phyloP scores from a whole-genome alignment of 768 basidiomycete species.

The Phaeotremella skinneri region DNA sequence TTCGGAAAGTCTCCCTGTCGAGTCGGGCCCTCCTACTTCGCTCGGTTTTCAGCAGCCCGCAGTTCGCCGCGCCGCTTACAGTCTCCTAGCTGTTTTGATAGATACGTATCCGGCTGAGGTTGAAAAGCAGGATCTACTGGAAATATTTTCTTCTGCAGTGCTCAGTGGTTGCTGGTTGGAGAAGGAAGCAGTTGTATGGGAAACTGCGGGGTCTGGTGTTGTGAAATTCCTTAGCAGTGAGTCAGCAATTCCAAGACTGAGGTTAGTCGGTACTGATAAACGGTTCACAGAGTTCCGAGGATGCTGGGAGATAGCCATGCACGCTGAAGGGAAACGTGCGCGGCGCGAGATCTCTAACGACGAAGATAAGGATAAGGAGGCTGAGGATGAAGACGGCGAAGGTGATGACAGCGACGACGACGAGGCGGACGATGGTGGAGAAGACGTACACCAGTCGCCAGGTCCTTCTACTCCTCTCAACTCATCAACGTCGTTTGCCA shows the following conservation, averaged over 20 bases:
- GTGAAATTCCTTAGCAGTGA: conserved; percentile 70
- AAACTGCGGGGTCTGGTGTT: conserved; percentile 67
- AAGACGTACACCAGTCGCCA: conserved; percentile 17
- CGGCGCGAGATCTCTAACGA: neutral
- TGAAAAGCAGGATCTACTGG: conserved; percentile 48
- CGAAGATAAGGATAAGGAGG: conserved; percentile 42
- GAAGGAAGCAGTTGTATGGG: conserved; percentile 66
- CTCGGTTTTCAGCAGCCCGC: conserved; percentile 68
- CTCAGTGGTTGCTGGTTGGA: conserved; percentile 59
- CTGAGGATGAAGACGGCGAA: conserved; percentile 42
- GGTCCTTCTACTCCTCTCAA: conserved; percentile 6
- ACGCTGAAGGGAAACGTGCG: neutral
- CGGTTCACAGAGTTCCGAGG: conserved; percentile 60
- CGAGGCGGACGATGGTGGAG: conserved; percentile 50
- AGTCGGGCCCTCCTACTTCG: conserved; percentile 4
- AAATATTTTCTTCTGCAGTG: conserved; percentile 55
- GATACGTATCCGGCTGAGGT: conserved; percentile 56
- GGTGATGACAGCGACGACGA: conserved; percentile 8
- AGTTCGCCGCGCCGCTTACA: conserved; percentile 72
- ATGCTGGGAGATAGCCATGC: conserved; percentile 60
- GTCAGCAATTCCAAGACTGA: too few species aligned
- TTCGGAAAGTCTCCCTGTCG: neutral
- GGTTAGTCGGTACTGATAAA: conserved; percentile 11
- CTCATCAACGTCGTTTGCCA: conserved; percentile 58
- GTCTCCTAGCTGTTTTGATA: conserved; percentile 57